A percentile compares a stretch with the other conserved stretches of the same genome.
These are phyloP conservation scores for Phascolomyces articulosus DNA, from an alignment of 371 early-diverging fungal species.

Conservation along the genomic window DNA sequence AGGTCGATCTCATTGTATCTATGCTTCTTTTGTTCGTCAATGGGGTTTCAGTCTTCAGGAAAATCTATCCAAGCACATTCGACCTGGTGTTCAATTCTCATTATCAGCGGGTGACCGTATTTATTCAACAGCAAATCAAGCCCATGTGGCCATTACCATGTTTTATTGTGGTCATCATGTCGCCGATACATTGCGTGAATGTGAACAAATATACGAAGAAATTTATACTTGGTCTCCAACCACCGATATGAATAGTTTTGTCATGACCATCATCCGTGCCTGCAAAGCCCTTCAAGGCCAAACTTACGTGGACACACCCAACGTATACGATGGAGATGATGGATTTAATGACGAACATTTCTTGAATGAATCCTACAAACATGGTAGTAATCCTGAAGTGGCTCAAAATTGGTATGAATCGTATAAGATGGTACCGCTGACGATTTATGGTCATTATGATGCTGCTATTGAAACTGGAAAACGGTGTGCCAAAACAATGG, in stretches of 20 bases:
- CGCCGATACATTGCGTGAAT: slow-evolving; percentile 28
- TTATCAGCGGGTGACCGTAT: slow-evolving; percentile 47
- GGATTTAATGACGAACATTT: slow-evolving; percentile 44
- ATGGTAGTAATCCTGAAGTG: slow-evolving; percentile 29
- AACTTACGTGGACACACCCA: slow-evolving; percentile 23
- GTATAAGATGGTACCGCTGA: slow-evolving; percentile 38
- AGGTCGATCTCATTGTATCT: slow-evolving; percentile 36
- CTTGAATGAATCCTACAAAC: slow-evolving; percentile 31
- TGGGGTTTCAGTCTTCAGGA: slow-evolving; percentile 42
- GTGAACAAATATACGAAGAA: slow-evolving; percentile 37
- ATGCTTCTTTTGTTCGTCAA: slow-evolving; percentile 26
- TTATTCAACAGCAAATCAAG: slow-evolving; percentile 34
- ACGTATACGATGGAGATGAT: slow-evolving; percentile 46
- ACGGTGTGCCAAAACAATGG: slow-evolving; percentile 23
- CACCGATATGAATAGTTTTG: slow-evolving; percentile 32
- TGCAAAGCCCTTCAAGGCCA: slow-evolving; percentile 44
- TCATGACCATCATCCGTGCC: slow-evolving; percentile 40
- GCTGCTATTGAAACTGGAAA: slow-evolving; percentile 37
- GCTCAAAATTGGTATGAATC: slow-evolving; percentile 43
- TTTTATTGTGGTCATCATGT: slow-evolving; percentile 30
- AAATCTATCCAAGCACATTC: slow-evolving; percentile 14
- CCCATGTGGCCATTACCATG: slow-evolving; percentile 28
- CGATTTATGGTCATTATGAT: slow-evolving; percentile 44
- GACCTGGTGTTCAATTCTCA: slow-evolving; percentile 16
- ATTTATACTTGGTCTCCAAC: slow-evolving; percentile 43